Evolutionary conservation across 768 basidiomycete species (phyloP), one percentile per base, ranked within the genome.

Genomic region (Serendipita vermifera): DNA sequence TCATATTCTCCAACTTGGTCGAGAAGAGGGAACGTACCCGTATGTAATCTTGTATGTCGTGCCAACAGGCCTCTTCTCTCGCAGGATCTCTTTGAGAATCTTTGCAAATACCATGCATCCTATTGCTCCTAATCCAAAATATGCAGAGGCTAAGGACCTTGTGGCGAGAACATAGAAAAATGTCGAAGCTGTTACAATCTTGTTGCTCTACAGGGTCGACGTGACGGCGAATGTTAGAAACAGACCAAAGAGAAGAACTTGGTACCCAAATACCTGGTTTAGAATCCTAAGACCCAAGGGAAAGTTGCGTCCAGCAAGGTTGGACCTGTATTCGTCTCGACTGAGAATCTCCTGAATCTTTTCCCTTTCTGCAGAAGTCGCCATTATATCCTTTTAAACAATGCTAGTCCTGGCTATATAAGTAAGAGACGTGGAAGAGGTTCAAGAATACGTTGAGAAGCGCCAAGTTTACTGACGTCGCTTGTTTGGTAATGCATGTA

Each of bases 21-120:
- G n/a, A n/a, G n/a, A n/a, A n/a, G n/a, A n/a, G n/a, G n/a, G n/a
- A n/a, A n/a, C n/a, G n/a, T n/a, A n/a, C 86, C 87, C 87, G 64
- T 83, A 89, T 3, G 79, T 71, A 54, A 70, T 70, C 64, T 82
- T 85, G 39, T 69, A 68, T 39, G 59, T 59, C 24, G 65, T 62
- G 22, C 69, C 63, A 32, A 65, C 59, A 3, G 83, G 87, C 35
- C 87, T 77, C 22, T 78, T 76, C 64, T 89, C 86, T 33, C 78
- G 74, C 24, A 89, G 73, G 24, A 74, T 62, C 15, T 60, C 69
- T 64, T 89, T 89, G 54, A 62, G 3, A 43, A 81, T 62, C 53
- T 63, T 63, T 9, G 81, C 83, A 3, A 77, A 73, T 22, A 77
- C 46, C 14, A 72, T 69, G 65, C 83, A 85, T 40, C 72, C 65